Evolutionary conservation across 2,329 filamentous ascomycete species (phyloP).

Genomic region (Huntiella moniliformis): DNA sequence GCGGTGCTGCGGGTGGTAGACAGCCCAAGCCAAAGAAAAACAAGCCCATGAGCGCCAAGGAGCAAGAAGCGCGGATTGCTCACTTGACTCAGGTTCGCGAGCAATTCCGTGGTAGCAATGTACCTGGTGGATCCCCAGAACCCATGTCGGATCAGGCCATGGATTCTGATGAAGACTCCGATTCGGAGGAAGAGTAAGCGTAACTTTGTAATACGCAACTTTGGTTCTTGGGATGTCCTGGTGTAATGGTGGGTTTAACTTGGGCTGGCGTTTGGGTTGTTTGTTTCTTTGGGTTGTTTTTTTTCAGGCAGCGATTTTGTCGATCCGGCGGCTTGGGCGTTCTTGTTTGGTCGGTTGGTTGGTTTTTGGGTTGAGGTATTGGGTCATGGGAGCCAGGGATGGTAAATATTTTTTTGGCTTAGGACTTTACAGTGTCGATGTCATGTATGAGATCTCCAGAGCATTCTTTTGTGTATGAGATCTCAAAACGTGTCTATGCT

Average conservation of each 20-base stretch:
- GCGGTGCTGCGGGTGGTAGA: conserved; percentile 14
- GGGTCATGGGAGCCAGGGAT: too few species aligned
- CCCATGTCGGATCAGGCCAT: conserved; percentile 11
- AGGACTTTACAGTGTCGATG: too few species aligned
- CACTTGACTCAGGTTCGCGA: conserved; percentile 36
- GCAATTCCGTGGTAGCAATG: conserved; percentile 12
- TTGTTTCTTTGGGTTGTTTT: too few species aligned
- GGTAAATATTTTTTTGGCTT: too few species aligned
- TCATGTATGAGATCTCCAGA: too few species aligned
- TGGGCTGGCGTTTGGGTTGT: not conserved
- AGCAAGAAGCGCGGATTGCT: conserved; percentile 48
- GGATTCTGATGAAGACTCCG: conserved; percentile 22
- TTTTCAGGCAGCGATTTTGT: too few species aligned
- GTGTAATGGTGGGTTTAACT: not conserved
- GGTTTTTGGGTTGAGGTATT: too few species aligned
- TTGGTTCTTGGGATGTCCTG: not conserved
- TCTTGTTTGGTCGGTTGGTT: too few species aligned
- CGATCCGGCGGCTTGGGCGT: too few species aligned
- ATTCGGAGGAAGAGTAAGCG: conserved; percentile 29
- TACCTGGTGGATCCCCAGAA: conserved; percentile 11
- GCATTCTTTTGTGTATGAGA: too few species aligned
- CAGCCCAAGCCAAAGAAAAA: conserved; percentile 47
- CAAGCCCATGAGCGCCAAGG: conserved; percentile 54
- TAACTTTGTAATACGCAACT: not conserved
- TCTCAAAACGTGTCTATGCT: too few species aligned